These are phyloP conservation scores for Musa itinerans DNA, from an alignment of 176 grass and related monocot genomes.

Conservation along the genomic window DNA sequence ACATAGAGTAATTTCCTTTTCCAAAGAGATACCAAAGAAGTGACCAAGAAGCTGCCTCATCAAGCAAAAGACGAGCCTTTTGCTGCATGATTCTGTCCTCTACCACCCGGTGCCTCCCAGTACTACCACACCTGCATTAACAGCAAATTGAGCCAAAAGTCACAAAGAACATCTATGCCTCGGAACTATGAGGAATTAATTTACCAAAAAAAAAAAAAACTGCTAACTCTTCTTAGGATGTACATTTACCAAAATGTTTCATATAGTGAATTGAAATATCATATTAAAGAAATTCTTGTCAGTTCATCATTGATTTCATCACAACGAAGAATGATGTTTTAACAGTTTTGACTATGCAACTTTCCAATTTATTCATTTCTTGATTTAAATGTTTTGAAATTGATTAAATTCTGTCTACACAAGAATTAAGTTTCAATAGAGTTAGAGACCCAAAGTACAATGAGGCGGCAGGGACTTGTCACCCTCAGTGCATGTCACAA, in stretches of 20 bases:
- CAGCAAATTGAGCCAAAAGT: background rate
- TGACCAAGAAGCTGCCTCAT: slow-evolving; percentile 97
- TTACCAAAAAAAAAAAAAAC: background rate
- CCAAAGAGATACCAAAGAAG: slow-evolving; percentile 97
- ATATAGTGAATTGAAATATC: background rate
- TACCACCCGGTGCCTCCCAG: slow-evolving; percentile 49
- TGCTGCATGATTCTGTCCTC: slow-evolving; percentile 89
- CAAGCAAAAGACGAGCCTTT: slow-evolving; percentile 73
- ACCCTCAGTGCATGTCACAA: too few species aligned
- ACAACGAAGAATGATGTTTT: too few species aligned
- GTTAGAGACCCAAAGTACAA: too few species aligned
- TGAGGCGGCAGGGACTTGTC: too few species aligned
- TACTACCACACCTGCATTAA: slow-evolving; percentile 43
- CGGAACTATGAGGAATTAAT: background rate
- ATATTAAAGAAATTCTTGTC: background rate
- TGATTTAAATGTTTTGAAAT: too few species aligned
- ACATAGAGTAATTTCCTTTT: slow-evolving; percentile 45
- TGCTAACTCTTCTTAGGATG: background rate
- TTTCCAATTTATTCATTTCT: too few species aligned
- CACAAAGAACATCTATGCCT: background rate
- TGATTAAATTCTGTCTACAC: too few species aligned
- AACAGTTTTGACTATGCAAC: too few species aligned
- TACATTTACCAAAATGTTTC: too few species aligned
- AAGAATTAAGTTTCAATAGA: too few species aligned
- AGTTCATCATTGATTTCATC: too few species aligned